Conservation (phyloP, 1,284 basidiomycete species). For the Gomphus sp. region DNA sequence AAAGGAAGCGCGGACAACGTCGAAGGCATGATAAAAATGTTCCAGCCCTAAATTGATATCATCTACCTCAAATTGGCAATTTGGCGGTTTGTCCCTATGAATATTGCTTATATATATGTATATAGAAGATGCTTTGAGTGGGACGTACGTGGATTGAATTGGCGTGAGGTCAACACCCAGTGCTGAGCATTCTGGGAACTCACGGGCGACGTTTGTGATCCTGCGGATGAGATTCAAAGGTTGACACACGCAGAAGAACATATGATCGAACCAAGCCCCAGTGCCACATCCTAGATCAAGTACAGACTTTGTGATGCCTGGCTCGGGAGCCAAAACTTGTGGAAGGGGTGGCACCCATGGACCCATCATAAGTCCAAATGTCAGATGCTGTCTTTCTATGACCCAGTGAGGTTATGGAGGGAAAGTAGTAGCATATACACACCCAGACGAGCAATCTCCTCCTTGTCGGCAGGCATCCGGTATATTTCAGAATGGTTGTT, state of each 20-base stretch:
- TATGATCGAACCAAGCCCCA: conserved; percentile 51
- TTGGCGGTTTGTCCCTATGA: background rate
- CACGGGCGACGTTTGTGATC: conserved; percentile 64
- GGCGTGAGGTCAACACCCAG: conserved; percentile 73
- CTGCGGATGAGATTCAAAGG: conserved; percentile 26
- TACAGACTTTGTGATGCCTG: conserved; percentile 35
- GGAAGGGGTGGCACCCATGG: conserved; percentile 38
- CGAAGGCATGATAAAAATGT: conserved; percentile 68
- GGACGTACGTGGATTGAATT: conserved; percentile 30
- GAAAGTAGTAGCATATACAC: conserved; percentile 16
- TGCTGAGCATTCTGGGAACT: conserved; percentile 58
- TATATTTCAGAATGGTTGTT: conserved; percentile 76
- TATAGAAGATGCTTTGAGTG: too few species aligned
- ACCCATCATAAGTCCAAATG: conserved; percentile 55
- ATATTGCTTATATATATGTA: background rate
- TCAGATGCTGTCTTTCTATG: conserved; percentile 55
- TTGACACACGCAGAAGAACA: conserved; percentile 4
- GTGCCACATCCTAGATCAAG: conserved; percentile 76
- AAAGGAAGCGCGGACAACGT: conserved; percentile 62
- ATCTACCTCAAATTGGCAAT: conserved; percentile 63
- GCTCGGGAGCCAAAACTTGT: conserved; percentile 13
- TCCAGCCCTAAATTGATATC: conserved; percentile 75
- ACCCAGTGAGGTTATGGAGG: background rate
- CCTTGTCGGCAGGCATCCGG: conserved; percentile 63
- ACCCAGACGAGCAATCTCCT: conserved; percentile 64